Percentiles rank a stretch among this genome's conserved stretches.
phyloP scores from a whole-genome alignment of 2,329 filamentous ascomycete species.

The Nigrospora osmanthi region DNA sequence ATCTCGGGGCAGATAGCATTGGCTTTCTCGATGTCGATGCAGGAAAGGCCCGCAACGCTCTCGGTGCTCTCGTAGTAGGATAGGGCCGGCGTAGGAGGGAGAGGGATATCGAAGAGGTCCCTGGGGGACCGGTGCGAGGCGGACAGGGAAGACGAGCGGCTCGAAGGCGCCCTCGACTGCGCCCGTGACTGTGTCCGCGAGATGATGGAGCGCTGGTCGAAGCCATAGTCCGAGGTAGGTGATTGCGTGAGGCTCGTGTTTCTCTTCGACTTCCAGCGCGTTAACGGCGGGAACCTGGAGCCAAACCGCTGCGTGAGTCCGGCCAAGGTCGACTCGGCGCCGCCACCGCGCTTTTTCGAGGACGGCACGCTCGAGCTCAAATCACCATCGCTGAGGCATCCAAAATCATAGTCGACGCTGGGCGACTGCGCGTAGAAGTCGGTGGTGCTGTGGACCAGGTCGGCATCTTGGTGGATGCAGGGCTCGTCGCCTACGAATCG shows the following conservation, averaged over 20 bases:
- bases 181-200: constrained; percentile 62
- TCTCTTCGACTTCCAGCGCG: constrained; percentile 40
- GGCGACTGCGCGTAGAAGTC: constrained; percentile 31
- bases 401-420: constrained; percentile 57
- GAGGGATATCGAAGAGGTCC: constrained; percentile 40
- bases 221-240: constrained; percentile 73
- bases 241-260: constrained; percentile 37
- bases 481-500: constrained; percentile 48
- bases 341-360: constrained; percentile 48
- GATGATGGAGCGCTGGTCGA: constrained; percentile 64
- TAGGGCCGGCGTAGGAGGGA: constrained; percentile 54
- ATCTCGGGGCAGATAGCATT: constrained; percentile 41
- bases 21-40: constrained; percentile 45
- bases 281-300: constrained; percentile 47
- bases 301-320: constrained; percentile 59
- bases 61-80: constrained; percentile 55
- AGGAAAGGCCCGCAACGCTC: constrained; percentile 38
- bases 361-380: constrained; percentile 34
- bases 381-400: constrained; percentile 59
- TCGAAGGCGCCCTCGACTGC: constrained; percentile 50
- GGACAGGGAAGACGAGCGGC: constrained; percentile 72
- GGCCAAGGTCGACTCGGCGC: constrained; percentile 51
- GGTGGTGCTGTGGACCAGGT: constrained; percentile 28
- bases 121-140: constrained; percentile 40
- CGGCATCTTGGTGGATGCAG: constrained; percentile 47